Evolutionary conservation across 805 yeast genomes (phyloP), one percentile per base, ranked within the genome.

Genomic region (Teunomyces lycoperdinae): DNA sequence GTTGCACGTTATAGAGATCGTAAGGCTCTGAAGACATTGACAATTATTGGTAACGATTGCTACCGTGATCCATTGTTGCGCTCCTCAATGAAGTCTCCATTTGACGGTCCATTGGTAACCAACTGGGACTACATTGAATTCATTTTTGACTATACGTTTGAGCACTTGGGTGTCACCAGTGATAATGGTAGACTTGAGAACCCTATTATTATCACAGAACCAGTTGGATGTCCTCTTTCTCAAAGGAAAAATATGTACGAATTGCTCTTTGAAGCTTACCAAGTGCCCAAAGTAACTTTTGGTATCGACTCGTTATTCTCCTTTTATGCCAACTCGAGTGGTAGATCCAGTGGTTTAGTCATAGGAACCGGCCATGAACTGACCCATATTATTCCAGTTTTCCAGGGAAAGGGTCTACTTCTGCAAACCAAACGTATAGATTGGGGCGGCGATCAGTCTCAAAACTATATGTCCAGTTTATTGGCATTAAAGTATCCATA

Each of bases 51-150:
- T 2, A 81, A 86, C 57, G 98, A 92, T 63, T 80, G 83, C 14
- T 81, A 75, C 58, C 61, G 87, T 28, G 98, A 91, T 57, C 77
- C 84, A 7, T 68, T 85, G 1, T 78, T 87, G 41, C 79, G 84
- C 52, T 75, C 87, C 13, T 84, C 84, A 46, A 78, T 88, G 30
- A 83, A 80, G 57, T 73, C 88, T 4, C 96, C 97, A 0, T 92
- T 79, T 61, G 99, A 94, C 64, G 96, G 96, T 0, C 79, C 88
- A 4, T 70, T 89, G 55, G 73, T 94, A 31, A 84, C 95, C 24
- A 95, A 91, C 63, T 95, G 98, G 98, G 98, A 94, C 48, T 79
- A 84, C 49, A 78, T 85, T 2, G 99, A 94, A 62, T 79, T 76
- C 49, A 79, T 92, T 45, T 62, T 94, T 43, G 98, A 92, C 65